Base-by-base conservation (phyloP, 768 basidiomycete species). In the Antrodiella citrinella region DNA sequence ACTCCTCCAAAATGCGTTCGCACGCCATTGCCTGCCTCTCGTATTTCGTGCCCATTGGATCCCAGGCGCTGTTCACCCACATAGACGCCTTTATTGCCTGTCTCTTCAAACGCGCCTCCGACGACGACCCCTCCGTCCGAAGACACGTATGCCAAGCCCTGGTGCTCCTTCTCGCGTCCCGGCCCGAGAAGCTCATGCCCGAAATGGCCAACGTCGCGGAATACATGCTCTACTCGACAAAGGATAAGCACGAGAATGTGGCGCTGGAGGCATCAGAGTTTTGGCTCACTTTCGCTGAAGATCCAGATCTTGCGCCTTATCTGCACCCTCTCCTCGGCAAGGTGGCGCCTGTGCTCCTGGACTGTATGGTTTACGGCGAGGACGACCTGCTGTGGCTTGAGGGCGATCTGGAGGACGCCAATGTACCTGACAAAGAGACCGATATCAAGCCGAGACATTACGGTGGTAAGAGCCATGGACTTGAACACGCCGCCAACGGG, bases 191-290 rank as follows among this genome's bases (percentile, higher is more conserved):
- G 67, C 82, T 99, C 56, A 85, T 98, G 75, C 96, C 95, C 0
- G 92, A 97, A 65, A 90, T 99, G 78, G 65, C 72, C 20, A 92
- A 91, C 58, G 96, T 99, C 39, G 93, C 95, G 22, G 92, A 96
- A 65, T 99, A 96, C 68, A 98, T 99, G 91, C 77, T 98, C 35
- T 98, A 93, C 70, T 95, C 92, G 22, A 97, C 92, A 12, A 93
- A 94, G 69, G 94, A 97, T 73, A 88, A 89, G 70, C 92, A 97
- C 65, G 94, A 97, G 69, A 86, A 85, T 54, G 95, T 92, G 48
- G 93, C 95, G 2, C 75, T 99, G 45, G 96, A 99, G 70, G 96
- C 96, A 20, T 96, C 94, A 76, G 96, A 99, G 74, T 99, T 99
- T 67, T 99, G 96, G 96, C 75, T 99, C 53, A 96, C 94, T 1